Base-by-base conservation (phyloP, 768 basidiomycete genomes). In the Heimioporus sp. region DNA sequence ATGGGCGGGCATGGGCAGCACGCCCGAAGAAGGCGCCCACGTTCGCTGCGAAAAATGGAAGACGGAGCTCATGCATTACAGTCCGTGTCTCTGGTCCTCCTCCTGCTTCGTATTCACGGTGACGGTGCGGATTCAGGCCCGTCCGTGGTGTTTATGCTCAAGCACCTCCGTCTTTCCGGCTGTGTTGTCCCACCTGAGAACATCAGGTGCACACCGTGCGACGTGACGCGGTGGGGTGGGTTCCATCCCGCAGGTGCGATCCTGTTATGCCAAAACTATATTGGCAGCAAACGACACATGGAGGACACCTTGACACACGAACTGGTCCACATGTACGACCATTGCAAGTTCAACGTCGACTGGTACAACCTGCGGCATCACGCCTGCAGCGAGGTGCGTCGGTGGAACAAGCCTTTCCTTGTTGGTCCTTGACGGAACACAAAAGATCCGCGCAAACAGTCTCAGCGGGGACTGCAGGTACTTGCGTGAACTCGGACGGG, bases 271-370 rank as follows among this genome's bases (percentile, higher is more conserved):
- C 84, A 93, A 54, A 89, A 92, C 41, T 80, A 86, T 43, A 88
- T 94, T 61, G 79, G 84, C 66, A 81, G 76, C 67, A 86, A 91
- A 65, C 80, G 79, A 34, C 93, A 97, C 60, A 87, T 95, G 88
- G 94, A 98, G 69, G 83, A 92, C 62, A 96, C 95, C 30, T 74
- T 99, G 32, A 80, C 89, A 19, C 97, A 99, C 64, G 97, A 99
- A 66, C 80, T 98, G 42, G 72, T 98, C 21, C 97, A 98, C 65
- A 85, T 93, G 80, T 98, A 90, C 66, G 97, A 99, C 68, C 90
- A 96, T 56, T 90, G 91, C 71, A 84, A 85, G 69, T 98, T 98
- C 74, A 90, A 92, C 55, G 89, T 97, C 1, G 85, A 97, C 67
- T 97, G 92, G 94, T 71, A 69, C 43, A 89, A 98, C 70, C 65